phyloP scores from a whole-genome alignment of 2,329 filamentous ascomycete species.

The Cladophialophora yegresii region DNA sequence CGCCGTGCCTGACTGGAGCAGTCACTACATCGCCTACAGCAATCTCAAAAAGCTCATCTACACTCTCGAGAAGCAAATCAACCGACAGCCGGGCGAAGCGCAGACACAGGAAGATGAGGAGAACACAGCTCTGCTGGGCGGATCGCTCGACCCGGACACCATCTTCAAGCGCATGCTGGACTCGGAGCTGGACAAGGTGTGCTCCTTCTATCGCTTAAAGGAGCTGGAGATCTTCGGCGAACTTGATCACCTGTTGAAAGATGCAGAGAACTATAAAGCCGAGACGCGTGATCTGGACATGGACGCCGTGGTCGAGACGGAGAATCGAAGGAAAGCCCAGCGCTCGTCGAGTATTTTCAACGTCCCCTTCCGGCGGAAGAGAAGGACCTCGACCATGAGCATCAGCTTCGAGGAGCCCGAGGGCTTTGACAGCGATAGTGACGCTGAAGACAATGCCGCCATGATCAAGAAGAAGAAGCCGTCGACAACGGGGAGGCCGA shows the following conservation, averaged over 20 bases:
- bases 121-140: conserved; percentile 76
- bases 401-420: conserved; percentile 58
- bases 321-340: conserved; percentile 47
- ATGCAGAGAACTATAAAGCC: conserved; percentile 69
- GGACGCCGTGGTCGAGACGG: conserved; percentile 46
- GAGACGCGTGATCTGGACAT: conserved; percentile 53
- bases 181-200: conserved; percentile 90
- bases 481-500: conserved; percentile 36
- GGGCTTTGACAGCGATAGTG: conserved; percentile 51
- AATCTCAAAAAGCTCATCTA: conserved; percentile 99
- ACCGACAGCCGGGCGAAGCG: conserved; percentile 58
- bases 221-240: conserved; percentile 85
- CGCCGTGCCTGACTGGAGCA: conserved; percentile 99
- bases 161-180: conserved; percentile 81
- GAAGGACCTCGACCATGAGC: conserved; percentile 51
- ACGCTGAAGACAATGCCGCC: conserved; percentile 35
- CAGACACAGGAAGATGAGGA: conserved; percentile 69
- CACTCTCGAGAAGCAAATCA: conserved; percentile 80
- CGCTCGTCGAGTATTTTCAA: conserved; percentile 57
- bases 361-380: conserved; percentile 49
- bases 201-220: conserved; percentile 85
- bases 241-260: conserved; percentile 72
- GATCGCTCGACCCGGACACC: conserved; percentile 69
- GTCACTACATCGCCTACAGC: conserved; percentile 96
- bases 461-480: conserved; percentile 40